These are phyloP conservation scores for Daldinia childiae DNA, from an alignment of 495 filamentous ascomycete species.

Conservation along the genomic window DNA sequence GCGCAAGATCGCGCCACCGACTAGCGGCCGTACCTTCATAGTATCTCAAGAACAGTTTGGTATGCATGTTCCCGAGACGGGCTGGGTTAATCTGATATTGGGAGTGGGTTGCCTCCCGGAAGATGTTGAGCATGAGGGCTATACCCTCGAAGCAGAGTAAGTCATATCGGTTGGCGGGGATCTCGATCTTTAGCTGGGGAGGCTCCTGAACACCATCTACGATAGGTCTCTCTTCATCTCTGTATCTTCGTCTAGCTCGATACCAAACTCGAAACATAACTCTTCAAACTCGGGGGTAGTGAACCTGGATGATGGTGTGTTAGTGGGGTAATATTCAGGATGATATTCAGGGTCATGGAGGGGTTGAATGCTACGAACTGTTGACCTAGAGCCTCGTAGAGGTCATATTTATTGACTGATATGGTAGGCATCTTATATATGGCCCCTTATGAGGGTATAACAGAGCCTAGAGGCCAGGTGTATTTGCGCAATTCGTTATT, in stretches of 20 bases:
- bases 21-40: constrained; percentile 80
- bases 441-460: constrained; percentile 15
- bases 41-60: constrained; percentile 83
- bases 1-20: constrained; percentile 86
- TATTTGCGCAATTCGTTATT: constrained; percentile 26
- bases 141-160: constrained; percentile 99
- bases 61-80: constrained; percentile 78
- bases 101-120: constrained; percentile 78
- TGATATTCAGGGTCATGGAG: constrained; percentile 5
- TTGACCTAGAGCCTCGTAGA: constrained; percentile 90
- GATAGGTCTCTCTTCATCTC: constrained; percentile 75
- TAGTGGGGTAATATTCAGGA: constrained; percentile 25
- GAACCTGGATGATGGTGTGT: constrained; percentile 63
- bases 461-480: constrained; percentile 27
- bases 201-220: constrained; percentile 83
- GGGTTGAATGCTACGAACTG: constrained; percentile 66
- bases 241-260: constrained; percentile 97
- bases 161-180: constrained; percentile 98
- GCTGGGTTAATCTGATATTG: constrained; percentile 77
- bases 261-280: constrained; percentile 98
- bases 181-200: constrained; percentile 96
- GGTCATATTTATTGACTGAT: constrained; percentile 90
- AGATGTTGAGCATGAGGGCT: constrained; percentile 93
- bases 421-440: constrained; percentile 83
- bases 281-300: constrained; percentile 95